Evolutionary conservation across 2,329 filamentous ascomycete species (phyloP).

Genomic region (Boeremia exigua): DNA sequence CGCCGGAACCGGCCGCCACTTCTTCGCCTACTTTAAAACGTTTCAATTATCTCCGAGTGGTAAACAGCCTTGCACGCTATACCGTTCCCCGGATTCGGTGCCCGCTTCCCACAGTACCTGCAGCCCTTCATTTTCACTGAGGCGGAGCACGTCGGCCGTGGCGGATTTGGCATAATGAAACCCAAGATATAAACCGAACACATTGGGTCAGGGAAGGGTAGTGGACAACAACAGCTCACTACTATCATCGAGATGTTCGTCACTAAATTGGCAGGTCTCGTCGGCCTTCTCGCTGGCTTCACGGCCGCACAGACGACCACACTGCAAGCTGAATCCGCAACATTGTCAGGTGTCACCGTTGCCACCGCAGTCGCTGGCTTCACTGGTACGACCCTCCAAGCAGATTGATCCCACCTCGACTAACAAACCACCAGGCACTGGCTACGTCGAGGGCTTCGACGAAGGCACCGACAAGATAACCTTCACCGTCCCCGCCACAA

Average conservation of each 20-base stretch:
- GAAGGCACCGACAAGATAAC: conserved; percentile 52
- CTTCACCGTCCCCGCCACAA: conserved; percentile 49
- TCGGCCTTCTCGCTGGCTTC: conserved; percentile 9
- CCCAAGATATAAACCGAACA: conserved; percentile 1
- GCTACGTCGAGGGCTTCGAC: conserved; percentile 58
- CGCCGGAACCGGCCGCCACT: not conserved
- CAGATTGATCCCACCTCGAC: not conserved
- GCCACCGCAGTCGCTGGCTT: conserved; percentile 51
- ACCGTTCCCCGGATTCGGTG: not conserved
- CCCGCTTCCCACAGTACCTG: conserved; percentile 5
- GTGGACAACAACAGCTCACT: not conserved
- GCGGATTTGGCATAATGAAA: not conserved
- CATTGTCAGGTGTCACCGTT: conserved; percentile 50
- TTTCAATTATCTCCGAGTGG: conserved; percentile 8
- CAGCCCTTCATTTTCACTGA: not conserved
- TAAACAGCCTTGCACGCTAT: not conserved
- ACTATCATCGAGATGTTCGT: not conserved
- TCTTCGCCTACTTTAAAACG: not conserved
- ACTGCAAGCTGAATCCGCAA: conserved; percentile 52
- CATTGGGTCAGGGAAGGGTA: not conserved
- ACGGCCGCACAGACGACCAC: conserved; percentile 26
- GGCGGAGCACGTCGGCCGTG: conserved; percentile 3
- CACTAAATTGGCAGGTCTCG: conserved; percentile 3
- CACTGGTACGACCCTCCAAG: conserved; percentile 34
- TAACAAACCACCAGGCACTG: conserved; percentile 46